Percentiles rank a stretch among this genome's conserved stretches.
phyloP scores from a whole-genome alignment of 139 green algal genomes.

The Chlorella sp. region DNA sequence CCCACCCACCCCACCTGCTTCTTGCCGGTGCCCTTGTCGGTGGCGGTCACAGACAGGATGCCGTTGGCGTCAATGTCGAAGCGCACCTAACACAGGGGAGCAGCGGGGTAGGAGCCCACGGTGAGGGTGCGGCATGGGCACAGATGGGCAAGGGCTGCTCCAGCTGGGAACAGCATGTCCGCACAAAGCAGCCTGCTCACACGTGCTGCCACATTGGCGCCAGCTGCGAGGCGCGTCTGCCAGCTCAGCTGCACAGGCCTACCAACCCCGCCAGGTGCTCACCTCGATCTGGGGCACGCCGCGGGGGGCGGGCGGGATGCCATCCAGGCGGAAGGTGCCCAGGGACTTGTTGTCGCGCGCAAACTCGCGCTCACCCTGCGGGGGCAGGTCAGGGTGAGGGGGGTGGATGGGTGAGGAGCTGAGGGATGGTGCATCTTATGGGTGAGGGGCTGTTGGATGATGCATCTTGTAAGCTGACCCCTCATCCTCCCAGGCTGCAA shows the following conservation, averaged over 20 bases:
- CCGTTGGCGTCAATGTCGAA: constrained; percentile 98
- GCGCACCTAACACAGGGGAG: constrained; percentile 49
- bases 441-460: too few species aligned
- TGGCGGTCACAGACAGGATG: constrained; percentile 97
- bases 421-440: too few species aligned
- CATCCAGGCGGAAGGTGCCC: constrained; percentile 81
- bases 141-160: too few species aligned
- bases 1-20: constrained; percentile 68
- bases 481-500: too few species aligned
- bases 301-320: constrained; percentile 96
- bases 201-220: neutral
- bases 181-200: too few species aligned
- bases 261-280: neutral
- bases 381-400: too few species aligned
- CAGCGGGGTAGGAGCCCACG: neutral
- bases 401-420: too few species aligned
- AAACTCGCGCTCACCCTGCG: constrained; percentile 86
- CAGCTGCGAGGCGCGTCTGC: constrained; percentile 35
- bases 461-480: too few species aligned
- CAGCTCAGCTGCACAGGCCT: too few species aligned
- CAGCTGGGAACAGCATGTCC: too few species aligned
- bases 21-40: constrained; percentile 96
- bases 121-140: too few species aligned
- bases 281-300: constrained; percentile 98
- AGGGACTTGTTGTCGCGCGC: constrained; percentile 97